Evolutionary conservation across 129 eudicot species (phyloP), one percentile per base, ranked within the genome.

Genomic region (Saposhnikovia divaricata): DNA sequence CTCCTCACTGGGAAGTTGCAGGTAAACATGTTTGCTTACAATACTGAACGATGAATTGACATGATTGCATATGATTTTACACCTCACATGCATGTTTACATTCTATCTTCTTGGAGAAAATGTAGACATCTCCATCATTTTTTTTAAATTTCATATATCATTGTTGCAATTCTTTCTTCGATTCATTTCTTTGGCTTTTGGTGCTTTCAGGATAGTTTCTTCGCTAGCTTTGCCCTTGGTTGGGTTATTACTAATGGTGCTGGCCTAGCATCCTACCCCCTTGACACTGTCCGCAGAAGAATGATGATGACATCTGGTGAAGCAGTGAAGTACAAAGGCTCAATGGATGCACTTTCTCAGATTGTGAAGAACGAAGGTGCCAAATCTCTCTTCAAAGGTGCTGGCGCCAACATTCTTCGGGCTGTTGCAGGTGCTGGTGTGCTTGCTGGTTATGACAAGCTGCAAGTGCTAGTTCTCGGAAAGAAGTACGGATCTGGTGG

Each of bases 371-470:
- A 89, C 11, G 93, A 89, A 76, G 91, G 93, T 7, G 79, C 87
- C 47, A 89, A 84, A 81, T 87, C 93, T 27, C 91, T 89, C 15
- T 89, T 87, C 85, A 89, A 89, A 85, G 93, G 93, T 40, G 93
- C 91, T 61, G 93, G 93, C 39, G 93, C 93, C 19, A 87, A 89
- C 83, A 89, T 89, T 45, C 91, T 89, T 4, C 86, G 93, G 12
- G 93, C 93, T 28, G 70, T 89, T 82, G 93, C 93, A 19, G 91
- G 93, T 80, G 93, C 93, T 80, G 93, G 91, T 81, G 93, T 87
- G 74, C 89, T 89, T 42, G 88, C 93, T n/a, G 93, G 93, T 51
- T 89, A 89, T 23, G 93, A 89, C 61, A 89, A 89, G 80, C 83
- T 89, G 51, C 93, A 89, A 84, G 40, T 85, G 53, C 19, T 85